A percentile compares a stretch with the other conserved stretches of the same genome.
Evolutionary conservation across 164 flowering plant species (phyloP).

Genomic region (Magnolia sinica): DNA sequence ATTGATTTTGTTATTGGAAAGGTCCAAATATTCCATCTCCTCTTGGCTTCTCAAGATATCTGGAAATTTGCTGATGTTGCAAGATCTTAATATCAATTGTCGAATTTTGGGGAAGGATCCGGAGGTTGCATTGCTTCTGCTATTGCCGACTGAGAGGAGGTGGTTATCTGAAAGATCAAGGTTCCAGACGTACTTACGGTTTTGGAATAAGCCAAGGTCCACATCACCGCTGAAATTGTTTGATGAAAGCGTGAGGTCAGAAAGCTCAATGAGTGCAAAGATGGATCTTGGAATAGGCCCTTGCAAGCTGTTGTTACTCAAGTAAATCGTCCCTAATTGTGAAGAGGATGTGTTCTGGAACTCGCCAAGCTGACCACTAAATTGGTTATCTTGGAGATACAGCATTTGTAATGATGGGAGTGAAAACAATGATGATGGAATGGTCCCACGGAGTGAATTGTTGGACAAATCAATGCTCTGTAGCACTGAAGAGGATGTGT

Average conservation of each 20-base stretch:
- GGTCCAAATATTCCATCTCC: slow-evolving; percentile 20
- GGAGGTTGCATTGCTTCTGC: not conserved
- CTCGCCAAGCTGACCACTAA: too few relatives aligned
- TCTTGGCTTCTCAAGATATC: too few relatives aligned
- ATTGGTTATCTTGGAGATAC: not conserved
- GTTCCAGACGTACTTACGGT: slow-evolving; percentile 20
- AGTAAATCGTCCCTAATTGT: slow-evolving; percentile 23
- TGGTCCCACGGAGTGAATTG: not conserved
- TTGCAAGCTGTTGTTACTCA: slow-evolving; percentile 31
- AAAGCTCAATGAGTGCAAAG: slow-evolving; percentile 25
- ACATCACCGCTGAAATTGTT: slow-evolving; percentile 38
- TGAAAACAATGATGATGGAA: not conserved
- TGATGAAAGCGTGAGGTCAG: slow-evolving; percentile 24
- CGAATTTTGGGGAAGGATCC: not conserved
- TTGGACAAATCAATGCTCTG: too few relatives aligned
- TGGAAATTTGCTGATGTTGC: too few relatives aligned
- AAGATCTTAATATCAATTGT: too few relatives aligned
- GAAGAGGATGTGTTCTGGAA: slow-evolving; percentile 1
- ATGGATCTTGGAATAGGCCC: slow-evolving; percentile 36
- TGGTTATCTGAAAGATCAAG: slow-evolving; percentile 41
- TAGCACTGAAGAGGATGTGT: not conserved
- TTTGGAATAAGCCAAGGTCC: slow-evolving; percentile 10
- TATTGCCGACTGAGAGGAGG: slow-evolving; percentile 13
- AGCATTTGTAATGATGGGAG: not conserved
- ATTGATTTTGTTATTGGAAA: slow-evolving; percentile 33